Evolutionary conservation across 2,329 filamentous ascomycete species (phyloP).

Genomic region (Scedosporium dehoogii): DNA sequence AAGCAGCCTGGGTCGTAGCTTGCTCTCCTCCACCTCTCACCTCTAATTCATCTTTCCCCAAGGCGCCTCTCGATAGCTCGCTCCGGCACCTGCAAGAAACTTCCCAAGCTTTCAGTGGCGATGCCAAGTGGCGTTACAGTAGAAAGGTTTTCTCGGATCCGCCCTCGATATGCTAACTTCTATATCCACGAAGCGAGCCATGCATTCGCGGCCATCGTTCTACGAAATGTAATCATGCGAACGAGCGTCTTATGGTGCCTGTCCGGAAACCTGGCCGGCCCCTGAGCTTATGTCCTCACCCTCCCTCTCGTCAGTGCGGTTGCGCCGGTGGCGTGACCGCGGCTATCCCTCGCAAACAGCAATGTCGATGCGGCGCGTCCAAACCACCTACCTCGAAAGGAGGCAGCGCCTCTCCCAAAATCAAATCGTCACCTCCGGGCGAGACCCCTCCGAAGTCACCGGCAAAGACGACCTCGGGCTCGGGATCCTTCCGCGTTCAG

Average conservation of each 20-base stretch:
- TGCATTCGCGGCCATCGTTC: conserved; percentile 69
- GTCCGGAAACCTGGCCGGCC: conserved; percentile 65
- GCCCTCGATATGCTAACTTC: neutral
- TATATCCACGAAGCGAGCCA: conserved; percentile 44
- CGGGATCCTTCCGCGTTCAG: conserved; percentile 32
- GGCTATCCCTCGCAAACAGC: conserved; percentile 49
- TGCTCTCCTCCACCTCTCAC: neutral
- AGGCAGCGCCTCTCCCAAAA: conserved; percentile 9
- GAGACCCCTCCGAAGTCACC: neutral
- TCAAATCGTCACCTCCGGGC: neutral
- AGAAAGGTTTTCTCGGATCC: neutral
- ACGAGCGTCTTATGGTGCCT: conserved; percentile 58
- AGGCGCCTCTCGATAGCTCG: neutral
- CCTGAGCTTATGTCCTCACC: conserved; percentile 59
- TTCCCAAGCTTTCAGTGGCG: neutral
- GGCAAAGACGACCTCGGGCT: conserved; percentile 15
- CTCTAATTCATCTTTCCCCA: neutral
- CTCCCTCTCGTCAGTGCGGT: conserved; percentile 48
- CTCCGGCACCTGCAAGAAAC: neutral
- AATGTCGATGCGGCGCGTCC: conserved; percentile 39
- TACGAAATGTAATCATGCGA: conserved; percentile 61
- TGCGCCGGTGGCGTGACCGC: conserved; percentile 52
- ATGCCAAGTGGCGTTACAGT: neutral
- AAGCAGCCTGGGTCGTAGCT: neutral
- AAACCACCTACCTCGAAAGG: conserved; percentile 14